phyloP scores from a whole-genome alignment of 169 alveolate genomes.

The Eimeria maxima region DNA sequence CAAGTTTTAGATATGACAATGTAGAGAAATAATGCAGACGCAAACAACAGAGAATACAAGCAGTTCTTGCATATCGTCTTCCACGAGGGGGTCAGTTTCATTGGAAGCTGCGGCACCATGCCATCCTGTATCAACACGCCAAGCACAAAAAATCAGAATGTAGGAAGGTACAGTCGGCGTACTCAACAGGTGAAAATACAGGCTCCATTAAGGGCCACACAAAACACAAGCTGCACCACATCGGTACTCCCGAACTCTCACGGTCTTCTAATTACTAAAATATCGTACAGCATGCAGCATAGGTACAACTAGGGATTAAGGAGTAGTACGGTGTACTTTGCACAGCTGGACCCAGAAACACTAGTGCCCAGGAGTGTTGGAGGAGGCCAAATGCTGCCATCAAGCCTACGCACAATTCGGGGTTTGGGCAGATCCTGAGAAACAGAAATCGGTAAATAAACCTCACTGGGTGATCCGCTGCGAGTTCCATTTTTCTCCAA shows the following conservation, averaged over 20 bases:
- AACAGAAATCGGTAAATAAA: conserved; percentile 10
- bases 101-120: not conserved
- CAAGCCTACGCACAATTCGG: not conserved
- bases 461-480: conserved; percentile 12
- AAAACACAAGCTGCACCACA: not conserved
- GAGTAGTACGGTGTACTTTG: not conserved
- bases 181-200: not conserved
- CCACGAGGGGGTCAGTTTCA: conserved; percentile 24
- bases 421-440: not conserved
- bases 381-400: not conserved
- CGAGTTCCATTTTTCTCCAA: not conserved
- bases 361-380: not conserved
- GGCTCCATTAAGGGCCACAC: not conserved
- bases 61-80: not conserved
- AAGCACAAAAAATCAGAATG: not conserved
- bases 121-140: not conserved
- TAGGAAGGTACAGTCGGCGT: not conserved
- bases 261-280: not conserved
- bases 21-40: not conserved
- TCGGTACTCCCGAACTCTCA: not conserved
- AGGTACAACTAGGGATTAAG: not conserved
- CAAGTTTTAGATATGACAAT: conserved; percentile 15
- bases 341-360: not conserved
- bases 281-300: not conserved
- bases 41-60: conserved; percentile 40